Evolutionary conservation across 805 yeast genomes (phyloP), one percentile per base, ranked within the genome.

Genomic region (Metschnikowia gelsemii): DNA sequence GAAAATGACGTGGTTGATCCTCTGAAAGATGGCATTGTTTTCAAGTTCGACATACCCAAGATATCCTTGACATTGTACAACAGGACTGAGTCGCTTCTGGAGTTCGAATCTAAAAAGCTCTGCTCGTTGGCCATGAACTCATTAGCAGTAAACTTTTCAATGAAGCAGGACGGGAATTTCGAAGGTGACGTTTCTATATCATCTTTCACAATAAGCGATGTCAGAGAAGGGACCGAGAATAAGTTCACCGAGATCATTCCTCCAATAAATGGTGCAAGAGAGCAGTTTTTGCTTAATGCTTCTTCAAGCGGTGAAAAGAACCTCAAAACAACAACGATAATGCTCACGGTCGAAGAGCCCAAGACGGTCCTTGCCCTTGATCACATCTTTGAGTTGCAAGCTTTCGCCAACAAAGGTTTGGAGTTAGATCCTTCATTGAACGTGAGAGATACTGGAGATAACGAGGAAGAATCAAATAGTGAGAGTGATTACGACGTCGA

Each of bases 231-330:
- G 5, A 76, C 75, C 16, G 79, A 73, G 22, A 91, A 85, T 64
- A 79, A 78, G 51, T 91, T 87, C 63, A 75, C 84, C 0, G 84
- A 90, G 46, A 79, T 93, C 23, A 80, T 93, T 31, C 97, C 98
- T 1, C 76, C 78, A 19, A 72, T 77, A 2, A 63, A 72, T 7
- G 76, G 80, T 25, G 79, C 75, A 1, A 79, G 79, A 17, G 70
- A 84, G 51, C 98, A 93, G 57, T 82, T 93, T 47, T 68, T 77
- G 65, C 79, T 85, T 1, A 68, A 70, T 14, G 68, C 76, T 0
- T 52, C 63, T 0, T 69, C 81, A 0, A 71, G 64, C 37, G 78
- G 75, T 2, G 56, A 60, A 2, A 62, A 57, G 2, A 59, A 51
- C 14, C 59, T 53, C 32, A 70, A 73, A 38, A 62, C 72, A 26